Evolutionary conservation across 768 basidiomycete genomes (phyloP).

Genomic region (Cystobasidium onofrii): DNA sequence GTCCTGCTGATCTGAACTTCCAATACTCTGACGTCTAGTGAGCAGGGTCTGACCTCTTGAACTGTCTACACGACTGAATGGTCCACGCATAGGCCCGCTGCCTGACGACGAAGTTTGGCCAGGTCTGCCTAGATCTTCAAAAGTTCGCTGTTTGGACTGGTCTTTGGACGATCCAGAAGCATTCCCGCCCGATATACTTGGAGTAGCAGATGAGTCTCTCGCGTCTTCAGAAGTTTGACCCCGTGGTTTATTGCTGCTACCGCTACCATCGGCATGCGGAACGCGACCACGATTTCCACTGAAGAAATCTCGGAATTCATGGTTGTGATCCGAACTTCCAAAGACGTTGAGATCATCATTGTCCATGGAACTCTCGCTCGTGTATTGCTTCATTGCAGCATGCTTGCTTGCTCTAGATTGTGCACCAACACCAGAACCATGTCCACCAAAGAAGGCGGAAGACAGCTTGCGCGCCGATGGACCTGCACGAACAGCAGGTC

Average conservation of each 20-base stretch:
- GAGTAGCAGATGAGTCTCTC: not conserved
- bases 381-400: not conserved
- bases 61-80: slow-evolving; percentile 27
- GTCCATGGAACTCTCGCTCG: not conserved
- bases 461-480: not conserved
- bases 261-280: not conserved
- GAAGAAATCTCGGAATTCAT: not conserved
- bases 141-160: not conserved
- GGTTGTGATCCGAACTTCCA: not conserved
- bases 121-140: not conserved
- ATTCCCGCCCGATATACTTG: not conserved
- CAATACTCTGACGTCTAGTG: slow-evolving; percentile 13
- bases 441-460: not conserved
- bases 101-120: not conserved
- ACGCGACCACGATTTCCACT: not conserved
- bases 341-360: not conserved
- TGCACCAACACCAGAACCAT: not conserved
- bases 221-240: not conserved
- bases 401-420: not conserved
- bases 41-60: slow-evolving; percentile 17
- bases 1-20: not conserved
- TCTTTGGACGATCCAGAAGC: not conserved
- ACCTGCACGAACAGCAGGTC: not conserved
- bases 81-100: not conserved
- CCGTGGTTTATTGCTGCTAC: not conserved